Evolutionary conservation across 352 stramenopile species (phyloP), one percentile per base, ranked within the genome.

Genomic region (Phytophthora hibernalis): DNA sequence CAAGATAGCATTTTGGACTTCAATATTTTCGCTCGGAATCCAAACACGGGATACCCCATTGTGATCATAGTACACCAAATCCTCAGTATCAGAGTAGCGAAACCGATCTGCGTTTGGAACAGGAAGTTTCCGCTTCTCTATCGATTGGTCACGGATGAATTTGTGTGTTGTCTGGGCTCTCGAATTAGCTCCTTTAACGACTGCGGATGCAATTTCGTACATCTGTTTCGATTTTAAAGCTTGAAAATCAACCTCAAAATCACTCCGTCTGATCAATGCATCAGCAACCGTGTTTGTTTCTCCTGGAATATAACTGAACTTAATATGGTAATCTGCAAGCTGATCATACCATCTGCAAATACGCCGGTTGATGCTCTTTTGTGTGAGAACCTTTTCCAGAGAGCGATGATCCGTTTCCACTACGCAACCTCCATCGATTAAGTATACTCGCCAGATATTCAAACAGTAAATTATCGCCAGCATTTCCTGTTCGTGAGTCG

Each of bases 1-100:
- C 16, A 58, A 15, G 4, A 66, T 43, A 16, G 48, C 59, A 53
- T 61, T 60, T 47, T 60, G 59, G 5, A 67, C 16, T 54, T 67
- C 59, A 0, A 20, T 35, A 24, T 48, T 60, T 0, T 54, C 48
- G 0, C 6, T 16, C 7, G 50, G 49, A 53, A 53, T 55, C 49
- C 49, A 60, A 22, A 57, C n/a, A 1, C 40, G 59, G 35, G 59
- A 54, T 7, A 22, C 20, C 5, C 44, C 44, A 52, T 49, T 40
- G 1, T 13, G 9, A 21, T 48, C 43, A 31, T 54, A 63, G 9
- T 55, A 63, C 2, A 55, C 16, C 3, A 47, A n/a, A 48, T 55
- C 44, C 1, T 55, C 55, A 30, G 12, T 3, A 50, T 63, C 44
- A 0, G 55, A 54, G 44, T 62, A 62, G 5, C 54, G 26, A 47